Conservation (phyloP, 2,329 filamentous ascomycete species). For the Fusarium musae region DNA sequence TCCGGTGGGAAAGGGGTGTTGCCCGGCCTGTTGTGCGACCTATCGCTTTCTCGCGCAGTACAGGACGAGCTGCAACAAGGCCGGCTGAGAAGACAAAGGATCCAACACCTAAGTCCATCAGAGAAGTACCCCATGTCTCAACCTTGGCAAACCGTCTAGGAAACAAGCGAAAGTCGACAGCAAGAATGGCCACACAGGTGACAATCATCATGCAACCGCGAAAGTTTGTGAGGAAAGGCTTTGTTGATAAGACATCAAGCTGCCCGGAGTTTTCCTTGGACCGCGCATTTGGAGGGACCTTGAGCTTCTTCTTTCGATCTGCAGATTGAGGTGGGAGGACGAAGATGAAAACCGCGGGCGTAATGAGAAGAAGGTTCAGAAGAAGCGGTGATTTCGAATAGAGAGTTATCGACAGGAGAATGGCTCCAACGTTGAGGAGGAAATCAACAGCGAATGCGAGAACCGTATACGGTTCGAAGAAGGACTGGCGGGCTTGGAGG, state of each 20-base stretch:
- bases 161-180: conserved; percentile 94
- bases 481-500: conserved; percentile 83
- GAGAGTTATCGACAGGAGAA: conserved; percentile 86
- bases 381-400: conserved; percentile 81
- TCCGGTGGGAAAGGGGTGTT: conserved; percentile 64
- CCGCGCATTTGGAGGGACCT: conserved; percentile 57
- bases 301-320: conserved; percentile 58
- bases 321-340: conserved; percentile 56
- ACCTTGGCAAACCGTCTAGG: conserved; percentile 96
- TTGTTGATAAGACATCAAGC: conserved; percentile 72
- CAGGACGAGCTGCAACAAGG: conserved; percentile 84
- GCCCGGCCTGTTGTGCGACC: conserved; percentile 61
- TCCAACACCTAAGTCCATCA: conserved; percentile 98
- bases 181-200: conserved; percentile 92
- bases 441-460: conserved; percentile 82
- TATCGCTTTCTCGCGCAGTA: conserved; percentile 73
- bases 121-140: conserved; percentile 98
- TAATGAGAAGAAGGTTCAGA: conserved; percentile 77
- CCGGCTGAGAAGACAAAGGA: conserved; percentile 97
- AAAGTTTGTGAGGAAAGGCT: conserved; percentile 93
- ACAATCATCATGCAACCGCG: conserved; percentile 90
- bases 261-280: conserved; percentile 46
- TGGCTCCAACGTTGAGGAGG: conserved; percentile 83
- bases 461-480: conserved; percentile 81
- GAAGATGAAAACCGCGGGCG: conserved; percentile 74